Percentiles rank a stretch among this genome's conserved stretches.
Evolutionary conservation across 2,329 filamentous ascomycete species (phyloP).

Genomic region (Tolypocladium tropicale): DNA sequence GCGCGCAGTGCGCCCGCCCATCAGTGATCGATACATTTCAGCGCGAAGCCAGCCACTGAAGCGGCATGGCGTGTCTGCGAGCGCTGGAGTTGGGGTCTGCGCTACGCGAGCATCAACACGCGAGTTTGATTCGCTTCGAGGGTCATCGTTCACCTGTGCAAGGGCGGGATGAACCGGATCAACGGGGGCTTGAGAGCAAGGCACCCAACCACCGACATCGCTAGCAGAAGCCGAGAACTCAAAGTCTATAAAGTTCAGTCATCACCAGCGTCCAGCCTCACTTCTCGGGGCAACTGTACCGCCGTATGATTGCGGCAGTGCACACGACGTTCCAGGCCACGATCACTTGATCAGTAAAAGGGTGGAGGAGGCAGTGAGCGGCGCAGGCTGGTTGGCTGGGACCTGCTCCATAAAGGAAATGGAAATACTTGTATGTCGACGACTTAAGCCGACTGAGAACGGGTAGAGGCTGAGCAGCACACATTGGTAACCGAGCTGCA

Average conservation of each 20-base stretch:
- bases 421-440: no score
- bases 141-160: no score
- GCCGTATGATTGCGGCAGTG: not conserved
- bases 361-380: no score
- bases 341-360: not conserved
- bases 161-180: not conserved
- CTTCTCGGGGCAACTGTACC: not conserved
- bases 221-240: not conserved
- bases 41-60: not conserved
- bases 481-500: no score
- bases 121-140: no score
- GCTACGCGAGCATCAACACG: no score
- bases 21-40: not conserved
- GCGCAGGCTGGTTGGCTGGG: no score
- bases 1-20: not conserved
- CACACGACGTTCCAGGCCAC: not conserved
- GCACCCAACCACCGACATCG: not conserved
- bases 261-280: not conserved
- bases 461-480: no score
- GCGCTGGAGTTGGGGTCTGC: no score
- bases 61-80: not conserved
- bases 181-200: not conserved
- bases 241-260: not conserved
- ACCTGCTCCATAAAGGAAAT: no score
- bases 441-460: no score